Evolutionary conservation across 352 stramenopile species (phyloP), one percentile per base, ranked within the genome.

Genomic region (Phytophthora multivora): DNA sequence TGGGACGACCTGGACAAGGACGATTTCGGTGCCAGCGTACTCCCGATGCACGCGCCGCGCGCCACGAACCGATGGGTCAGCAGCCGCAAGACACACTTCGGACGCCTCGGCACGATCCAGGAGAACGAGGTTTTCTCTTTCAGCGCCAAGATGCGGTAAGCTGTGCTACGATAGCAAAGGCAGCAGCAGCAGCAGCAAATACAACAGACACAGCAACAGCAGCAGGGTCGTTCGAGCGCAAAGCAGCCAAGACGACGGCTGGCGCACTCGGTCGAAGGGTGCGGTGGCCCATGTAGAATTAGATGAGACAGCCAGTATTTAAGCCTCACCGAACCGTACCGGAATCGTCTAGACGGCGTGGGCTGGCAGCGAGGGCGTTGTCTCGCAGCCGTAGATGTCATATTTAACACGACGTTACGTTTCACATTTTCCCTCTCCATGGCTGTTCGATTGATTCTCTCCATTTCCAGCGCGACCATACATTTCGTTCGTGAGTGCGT

Each of bases 81-180:
- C 50, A 83, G 68, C 21, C 75, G 80, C 49, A 80, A 88, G 56
- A 73, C 69, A 46, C 79, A 89, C 51, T 89, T 87, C 48, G 78
- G 78, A 43, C 77, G 77, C 39, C 79, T 91, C 36, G 80, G 78
- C 52, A 91, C 82, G 47, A 91, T 91, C 59, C 59, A 75, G 61
- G 82, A 91, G 49, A 61, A 91, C 65, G 67, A 89, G 31, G 72
- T 89, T 5, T 89, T 89, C 45, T 77, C 59, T n/a, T 74, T 85
- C 58, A 79, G 74, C 60, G 59, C 77, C 42, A 91, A 89, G 72
- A 80, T 72, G 69, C 72, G 75, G 64, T 89, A 78, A 80, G 51
- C 31, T 33, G 28, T 13, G 28, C 28, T 33, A 39, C 18, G 21
- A 18, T 26, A 19, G 16, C 19, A 28, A 28, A 16, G 36, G 8